Base-by-base conservation (phyloP, 2,329 filamentous ascomycete species). In the Xylaria sp. region DNA sequence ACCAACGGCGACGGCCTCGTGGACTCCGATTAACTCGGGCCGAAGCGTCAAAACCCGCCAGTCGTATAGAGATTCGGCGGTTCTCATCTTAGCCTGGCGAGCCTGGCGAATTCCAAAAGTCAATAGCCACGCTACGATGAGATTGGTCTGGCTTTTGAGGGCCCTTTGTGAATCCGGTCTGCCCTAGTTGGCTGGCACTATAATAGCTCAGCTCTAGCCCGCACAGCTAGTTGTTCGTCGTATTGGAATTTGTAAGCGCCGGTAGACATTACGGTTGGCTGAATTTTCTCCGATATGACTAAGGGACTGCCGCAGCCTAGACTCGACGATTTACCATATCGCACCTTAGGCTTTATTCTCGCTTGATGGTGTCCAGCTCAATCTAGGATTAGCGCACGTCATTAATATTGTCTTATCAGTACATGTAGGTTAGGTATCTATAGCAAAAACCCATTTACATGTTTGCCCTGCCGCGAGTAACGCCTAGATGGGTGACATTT, bases 131-230 rank as follows among this genome's bases (percentile, higher is more conserved):
- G 31, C 42, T 1, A 45, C 19, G 37, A 47, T 37, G 3, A 25
- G 37, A 47, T 33, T 49, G 46, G 38, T 15, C 21, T 3, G 19
- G 4, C n/a, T 51, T 58, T 45, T 21, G 9, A 31, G 9, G 56
- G 28, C n/a, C 37, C 55, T 50, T 54, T 21, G 21, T 9, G 33
- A n/a, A 33, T 56, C 50, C 28, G 43, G 25, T 43, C n/a, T 33
- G 28, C 45, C 35, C 28, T 35, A 62, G 49, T 43, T 37, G 5
- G 38, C 42, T 31, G n/a, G 23, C n/a, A 43, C 31, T 21, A 14
- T 33, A 42, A 14, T 33, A 47, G 40, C 17, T 63, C 56, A 63
- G 56, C 56, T 60, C 43, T 33, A 51, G 35, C 28, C 45, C 45
- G 47, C 38, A 38, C 40, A 11, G 40, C n/a, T n/a, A n/a, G n/a